A percentile compares a stretch with the other conserved stretches of the same genome.
These are phyloP conservation scores for Zelonia costaricensis DNA, from an alignment of 208 protist species.

Conservation along the genomic window DNA sequence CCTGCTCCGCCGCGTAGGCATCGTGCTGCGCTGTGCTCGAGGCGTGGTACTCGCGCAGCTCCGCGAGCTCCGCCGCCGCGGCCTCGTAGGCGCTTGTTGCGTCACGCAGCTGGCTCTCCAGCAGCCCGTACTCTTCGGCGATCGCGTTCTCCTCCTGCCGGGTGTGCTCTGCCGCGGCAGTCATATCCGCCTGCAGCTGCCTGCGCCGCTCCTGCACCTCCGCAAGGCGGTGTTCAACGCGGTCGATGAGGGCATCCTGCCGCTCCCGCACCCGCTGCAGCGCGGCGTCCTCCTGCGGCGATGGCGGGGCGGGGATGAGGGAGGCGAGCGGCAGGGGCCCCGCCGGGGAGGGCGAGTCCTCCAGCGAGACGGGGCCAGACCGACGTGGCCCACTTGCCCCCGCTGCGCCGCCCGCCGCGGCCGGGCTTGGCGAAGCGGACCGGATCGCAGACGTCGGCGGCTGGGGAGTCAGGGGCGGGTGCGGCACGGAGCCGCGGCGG, in stretches of 20 bases:
- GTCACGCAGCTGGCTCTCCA: constrained; percentile 22
- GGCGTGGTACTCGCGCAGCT: constrained; percentile 7
- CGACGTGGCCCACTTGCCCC: too few relatives aligned
- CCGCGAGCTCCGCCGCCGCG: constrained; percentile 11
- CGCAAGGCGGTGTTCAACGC: constrained; percentile 28
- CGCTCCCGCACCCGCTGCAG: constrained; percentile 21
- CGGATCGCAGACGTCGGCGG: too few relatives aligned
- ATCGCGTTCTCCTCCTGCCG: constrained; percentile 17
- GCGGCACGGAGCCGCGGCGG: not conserved
- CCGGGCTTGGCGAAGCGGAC: too few relatives aligned
- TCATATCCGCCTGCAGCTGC: constrained; percentile 20
- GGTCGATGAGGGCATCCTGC: constrained; percentile 23
- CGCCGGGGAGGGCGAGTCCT: not conserved
- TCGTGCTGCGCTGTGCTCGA: constrained; percentile 11
- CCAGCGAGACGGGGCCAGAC: not conserved
- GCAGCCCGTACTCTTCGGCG: constrained; percentile 7
- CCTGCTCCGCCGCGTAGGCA: constrained; percentile 10
- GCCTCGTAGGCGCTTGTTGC: constrained; percentile 7
- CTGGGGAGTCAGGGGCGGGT: not conserved
- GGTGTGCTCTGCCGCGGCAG: not conserved
- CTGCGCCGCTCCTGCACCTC: constrained; percentile 18
- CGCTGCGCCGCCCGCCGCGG: too few relatives aligned
- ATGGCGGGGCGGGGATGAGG: not conserved
- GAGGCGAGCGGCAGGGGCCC: not conserved
- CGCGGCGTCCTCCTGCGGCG: constrained; percentile 2